phyloP scores from a whole-genome alignment of 257 asterid species.

The Catharanthus roseus region DNA sequence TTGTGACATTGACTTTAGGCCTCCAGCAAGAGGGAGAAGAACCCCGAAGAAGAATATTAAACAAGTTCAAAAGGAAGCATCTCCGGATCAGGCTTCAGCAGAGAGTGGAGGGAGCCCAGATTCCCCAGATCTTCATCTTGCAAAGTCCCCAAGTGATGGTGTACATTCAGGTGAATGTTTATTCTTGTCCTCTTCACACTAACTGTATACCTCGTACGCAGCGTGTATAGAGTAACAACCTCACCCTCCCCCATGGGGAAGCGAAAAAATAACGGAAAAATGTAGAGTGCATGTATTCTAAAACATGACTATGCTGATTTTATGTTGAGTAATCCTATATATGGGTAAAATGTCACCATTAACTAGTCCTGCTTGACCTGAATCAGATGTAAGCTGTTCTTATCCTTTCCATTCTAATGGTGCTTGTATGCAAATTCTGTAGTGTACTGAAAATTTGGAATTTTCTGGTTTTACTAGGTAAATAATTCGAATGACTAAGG shows the following conservation, averaged over 20 bases:
- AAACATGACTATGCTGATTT: no score
- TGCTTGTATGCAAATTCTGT: background rate
- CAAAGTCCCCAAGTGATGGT: constrained; percentile 31
- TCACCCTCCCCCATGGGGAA: background rate
- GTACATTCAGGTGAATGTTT: constrained; percentile 49
- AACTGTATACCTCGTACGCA: background rate
- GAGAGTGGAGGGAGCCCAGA: constrained; percentile 40
- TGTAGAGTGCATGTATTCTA: no score
- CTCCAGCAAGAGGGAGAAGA: constrained; percentile 70
- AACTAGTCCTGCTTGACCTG: background rate
- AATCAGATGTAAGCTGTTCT: background rate
- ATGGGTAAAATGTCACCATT: background rate
- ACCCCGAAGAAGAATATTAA: constrained; percentile 70
- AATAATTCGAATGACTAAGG: background rate
- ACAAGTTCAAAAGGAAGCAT: constrained; percentile 30
- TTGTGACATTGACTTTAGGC: constrained; percentile 44
- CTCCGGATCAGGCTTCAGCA: constrained; percentile 38
- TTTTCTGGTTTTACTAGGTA: background rate
- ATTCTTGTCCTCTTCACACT: constrained; percentile 3
- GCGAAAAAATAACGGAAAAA: no score
- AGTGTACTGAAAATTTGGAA: background rate
- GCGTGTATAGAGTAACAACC: background rate
- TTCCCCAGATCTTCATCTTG: constrained; percentile 28
- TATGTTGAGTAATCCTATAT: background rate
- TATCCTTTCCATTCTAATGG: background rate